Evolutionary conservation across 305 asterid species (phyloP), one percentile per base, ranked within the genome.

Genomic region (Lippia alba): DNA sequence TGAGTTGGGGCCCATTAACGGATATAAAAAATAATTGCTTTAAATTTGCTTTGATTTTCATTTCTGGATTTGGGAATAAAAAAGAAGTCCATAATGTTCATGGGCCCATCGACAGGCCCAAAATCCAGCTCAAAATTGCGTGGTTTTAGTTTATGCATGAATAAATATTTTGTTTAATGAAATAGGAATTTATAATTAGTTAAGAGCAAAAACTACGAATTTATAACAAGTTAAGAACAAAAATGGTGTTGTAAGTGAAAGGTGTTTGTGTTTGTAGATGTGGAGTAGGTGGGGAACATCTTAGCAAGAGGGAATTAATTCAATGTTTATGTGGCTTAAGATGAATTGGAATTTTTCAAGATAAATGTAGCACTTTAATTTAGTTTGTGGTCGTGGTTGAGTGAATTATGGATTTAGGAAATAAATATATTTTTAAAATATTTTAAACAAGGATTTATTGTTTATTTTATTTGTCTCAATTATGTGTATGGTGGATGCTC

Each of bases 1-100:
- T 24, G 30, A 24, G 30, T 61, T 39, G 79, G 83, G 77, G 15
- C 82, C 80, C 80, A 46, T 67, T 36, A 82, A 82, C 82, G 87
- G 85, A 83, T 75, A 61, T 49, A 72, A 65, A 76, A 53, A 65
- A 58, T 64, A 72, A 77, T 57, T 48, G 64, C 67, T 51, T 68
- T 64, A 72, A 77, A 56, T 74, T 64, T 71, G 49, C 64, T 32
- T 75, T 59, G 74, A 59, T 70, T 77, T 74, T 67, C 17, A 70
- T 71, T 61, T 60, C 58, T 41, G 66, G 71, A 75, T 62, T 41
- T 18, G 69, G 72, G 80, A 67, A 44, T 11, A 44, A 3, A 44
- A 44, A 44, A 44, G 12, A 2, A 8, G 10, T 39, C 9, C 45
- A 39, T 39, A 39, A 39, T 39, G 45, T 39, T 3, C 45, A 39